These are phyloP conservation scores for Lojkania enalia DNA, from an alignment of 2,329 filamentous ascomycete genomes.

Conservation along the genomic window DNA sequence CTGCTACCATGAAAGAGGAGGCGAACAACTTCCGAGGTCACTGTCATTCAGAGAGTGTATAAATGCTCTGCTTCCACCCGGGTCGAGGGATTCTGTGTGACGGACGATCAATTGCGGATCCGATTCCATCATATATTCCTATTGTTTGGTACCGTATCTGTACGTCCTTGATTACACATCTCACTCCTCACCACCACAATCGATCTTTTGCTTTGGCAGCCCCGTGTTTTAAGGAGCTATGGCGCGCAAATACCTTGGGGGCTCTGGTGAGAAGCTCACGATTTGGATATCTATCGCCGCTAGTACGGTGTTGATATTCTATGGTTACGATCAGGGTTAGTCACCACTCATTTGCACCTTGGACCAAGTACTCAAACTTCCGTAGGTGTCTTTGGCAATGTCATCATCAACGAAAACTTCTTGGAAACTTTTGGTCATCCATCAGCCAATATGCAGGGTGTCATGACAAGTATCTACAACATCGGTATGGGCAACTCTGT, in stretches of 20 bases:
- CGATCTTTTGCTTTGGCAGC: background rate
- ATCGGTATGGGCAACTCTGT: too few relatives aligned
- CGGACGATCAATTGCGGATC: background rate
- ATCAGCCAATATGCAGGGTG: constrained; percentile 42
- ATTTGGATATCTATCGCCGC: constrained; percentile 58
- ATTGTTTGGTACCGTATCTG: too few relatives aligned
- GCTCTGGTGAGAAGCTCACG: constrained; percentile 55
- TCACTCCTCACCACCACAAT: background rate
- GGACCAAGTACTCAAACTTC: background rate
- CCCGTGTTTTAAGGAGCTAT: constrained; percentile 31
- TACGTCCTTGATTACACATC: background rate
- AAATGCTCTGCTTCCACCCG: too few relatives aligned
- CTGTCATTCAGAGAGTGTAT: background rate
- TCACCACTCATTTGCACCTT: background rate
- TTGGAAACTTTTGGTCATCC: constrained; percentile 24
- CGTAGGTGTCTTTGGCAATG: constrained; percentile 36
- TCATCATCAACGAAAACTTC: constrained; percentile 39
- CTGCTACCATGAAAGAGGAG: background rate
- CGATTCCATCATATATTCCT: background rate
- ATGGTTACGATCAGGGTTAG: constrained; percentile 44
- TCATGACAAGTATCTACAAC: constrained; percentile 48
- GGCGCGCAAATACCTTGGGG: constrained; percentile 55
- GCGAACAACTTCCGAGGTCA: too few relatives aligned
- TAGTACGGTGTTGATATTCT: constrained; percentile 56
- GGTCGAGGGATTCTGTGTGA: background rate